Percentiles rank a stretch among this genome's conserved stretches.
Evolutionary conservation across 1,139 yeast species (phyloP).

Genomic region (Geotrichum carabidarum): DNA sequence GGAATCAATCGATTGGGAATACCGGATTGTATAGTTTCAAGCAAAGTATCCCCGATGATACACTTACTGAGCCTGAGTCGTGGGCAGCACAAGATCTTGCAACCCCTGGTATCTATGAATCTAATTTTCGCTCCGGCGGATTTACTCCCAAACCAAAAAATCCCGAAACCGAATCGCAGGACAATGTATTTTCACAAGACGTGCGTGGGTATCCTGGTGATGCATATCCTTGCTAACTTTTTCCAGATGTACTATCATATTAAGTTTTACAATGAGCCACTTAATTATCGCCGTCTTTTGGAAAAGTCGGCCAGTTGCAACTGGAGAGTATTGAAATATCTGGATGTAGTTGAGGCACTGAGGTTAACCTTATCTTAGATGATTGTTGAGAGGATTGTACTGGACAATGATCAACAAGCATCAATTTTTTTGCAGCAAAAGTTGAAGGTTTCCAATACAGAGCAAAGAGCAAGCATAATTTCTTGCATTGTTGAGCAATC

Average conservation of each 20-base stretch:
- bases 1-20: slow-evolving; percentile 1
- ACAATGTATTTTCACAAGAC: slow-evolving; percentile 10
- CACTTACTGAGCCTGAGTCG: not conserved
- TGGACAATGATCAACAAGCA: slow-evolving; percentile 41
- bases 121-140: slow-evolving; percentile 13
- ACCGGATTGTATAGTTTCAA: not conserved
- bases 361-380: slow-evolving; percentile 13
- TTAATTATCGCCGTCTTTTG: slow-evolving; percentile 31
- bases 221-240: not conserved
- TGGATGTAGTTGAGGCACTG: not conserved
- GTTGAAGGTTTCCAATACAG: slow-evolving; percentile 35
- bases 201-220: slow-evolving; percentile 6
- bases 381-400: slow-evolving; percentile 38
- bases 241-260: slow-evolving; percentile 22
- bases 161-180: slow-evolving; percentile 9
- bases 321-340: slow-evolving; percentile 26
- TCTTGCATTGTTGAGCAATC: slow-evolving; percentile 35
- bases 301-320: slow-evolving; percentile 32
- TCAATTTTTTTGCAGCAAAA: slow-evolving; percentile 43
- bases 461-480: slow-evolving; percentile 36
- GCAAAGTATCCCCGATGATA: not conserved
- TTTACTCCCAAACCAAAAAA: slow-evolving; percentile 14
- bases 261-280: slow-evolving; percentile 27
- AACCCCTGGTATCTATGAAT: slow-evolving; percentile 13
- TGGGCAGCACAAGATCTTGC: slow-evolving; percentile 8